phyloP scores from a whole-genome alignment of 352 stramenopile species.

The Phytophthora fragariaefolia region DNA sequence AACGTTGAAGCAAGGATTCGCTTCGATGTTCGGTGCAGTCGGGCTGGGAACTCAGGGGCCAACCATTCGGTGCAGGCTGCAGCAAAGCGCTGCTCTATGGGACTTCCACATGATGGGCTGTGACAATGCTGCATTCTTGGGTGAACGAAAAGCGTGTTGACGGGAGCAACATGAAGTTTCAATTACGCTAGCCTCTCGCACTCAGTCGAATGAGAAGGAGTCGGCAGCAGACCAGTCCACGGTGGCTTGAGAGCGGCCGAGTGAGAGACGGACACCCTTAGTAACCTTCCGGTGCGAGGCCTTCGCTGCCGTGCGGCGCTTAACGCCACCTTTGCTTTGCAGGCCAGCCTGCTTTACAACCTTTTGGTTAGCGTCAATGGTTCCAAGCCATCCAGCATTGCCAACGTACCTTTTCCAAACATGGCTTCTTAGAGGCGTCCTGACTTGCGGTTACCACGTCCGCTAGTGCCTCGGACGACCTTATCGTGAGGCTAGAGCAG shows the following conservation, averaged over 20 bases:
- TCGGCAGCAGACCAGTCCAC: constrained; percentile 48
- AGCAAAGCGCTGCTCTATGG: not conserved
- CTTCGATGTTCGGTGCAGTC: not conserved
- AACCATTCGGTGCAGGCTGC: not conserved
- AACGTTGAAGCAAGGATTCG: not conserved
- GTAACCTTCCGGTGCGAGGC: constrained; percentile 14
- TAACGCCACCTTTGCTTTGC: constrained; percentile 21
- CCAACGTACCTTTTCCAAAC: constrained; percentile 29
- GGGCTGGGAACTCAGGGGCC: not conserved
- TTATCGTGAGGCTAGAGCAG: not conserved
- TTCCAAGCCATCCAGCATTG: not conserved
- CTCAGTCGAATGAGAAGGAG: constrained; percentile 52
- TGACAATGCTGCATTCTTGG: too few relatives aligned
- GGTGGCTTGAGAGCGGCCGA: constrained; percentile 25
- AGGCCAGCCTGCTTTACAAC: constrained; percentile 13
- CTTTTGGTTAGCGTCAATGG: constrained; percentile 3
- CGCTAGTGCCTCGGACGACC: not conserved
- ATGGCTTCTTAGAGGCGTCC: constrained; percentile 9
- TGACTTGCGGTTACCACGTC: constrained; percentile 2
- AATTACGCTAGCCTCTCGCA: too few relatives aligned
- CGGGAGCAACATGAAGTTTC: too few relatives aligned
- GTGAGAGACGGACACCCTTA: constrained; percentile 22
- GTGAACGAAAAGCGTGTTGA: too few relatives aligned
- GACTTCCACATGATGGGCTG: too few relatives aligned
- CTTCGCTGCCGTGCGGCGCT: constrained; percentile 29